Conservation (phyloP, 2,329 filamentous ascomycete genomes). For the Neonectria neomacrospora region DNA sequence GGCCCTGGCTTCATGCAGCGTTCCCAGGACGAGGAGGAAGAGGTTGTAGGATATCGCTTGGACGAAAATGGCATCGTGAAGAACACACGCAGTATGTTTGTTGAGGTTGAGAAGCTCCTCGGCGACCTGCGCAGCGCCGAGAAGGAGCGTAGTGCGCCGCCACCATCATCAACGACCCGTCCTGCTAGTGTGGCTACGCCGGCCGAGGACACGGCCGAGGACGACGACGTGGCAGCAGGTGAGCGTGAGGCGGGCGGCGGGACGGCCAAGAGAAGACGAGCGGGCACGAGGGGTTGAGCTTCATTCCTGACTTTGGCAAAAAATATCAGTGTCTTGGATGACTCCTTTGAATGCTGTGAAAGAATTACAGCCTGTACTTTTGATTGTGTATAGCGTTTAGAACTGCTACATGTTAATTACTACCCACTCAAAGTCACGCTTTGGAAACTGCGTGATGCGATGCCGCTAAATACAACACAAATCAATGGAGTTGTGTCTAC, state of each 20-base stretch:
- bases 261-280: conserved; percentile 51
- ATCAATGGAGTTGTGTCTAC: not conserved
- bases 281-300: conserved; percentile 41
- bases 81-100: conserved; percentile 89
- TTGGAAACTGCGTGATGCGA: conserved; percentile 12
- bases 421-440: conserved; percentile 24
- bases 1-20: conserved; percentile 68
- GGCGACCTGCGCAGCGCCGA: conserved; percentile 81
- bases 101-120: conserved; percentile 83
- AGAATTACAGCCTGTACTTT: conserved; percentile 36
- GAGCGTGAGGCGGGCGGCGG: conserved; percentile 52
- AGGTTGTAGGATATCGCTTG: conserved; percentile 69
- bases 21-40: conserved; percentile 56
- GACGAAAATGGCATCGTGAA: conserved; percentile 89
- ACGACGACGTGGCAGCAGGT: conserved; percentile 60
- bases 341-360: conserved; percentile 25
- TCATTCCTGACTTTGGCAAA: conserved; percentile 10
- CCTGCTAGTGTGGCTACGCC: conserved; percentile 53
- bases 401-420: conserved; percentile 42
- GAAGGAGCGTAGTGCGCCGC: conserved; percentile 57
- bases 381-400: conserved; percentile 42
- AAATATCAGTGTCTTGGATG: conserved; percentile 29
- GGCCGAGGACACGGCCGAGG: conserved; percentile 60
- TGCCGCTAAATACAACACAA: conserved; percentile 17
- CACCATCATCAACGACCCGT: conserved; percentile 48